These are phyloP conservation scores for Kuraishia borneana DNA, from an alignment of 805 yeast species.

Conservation along the genomic window DNA sequence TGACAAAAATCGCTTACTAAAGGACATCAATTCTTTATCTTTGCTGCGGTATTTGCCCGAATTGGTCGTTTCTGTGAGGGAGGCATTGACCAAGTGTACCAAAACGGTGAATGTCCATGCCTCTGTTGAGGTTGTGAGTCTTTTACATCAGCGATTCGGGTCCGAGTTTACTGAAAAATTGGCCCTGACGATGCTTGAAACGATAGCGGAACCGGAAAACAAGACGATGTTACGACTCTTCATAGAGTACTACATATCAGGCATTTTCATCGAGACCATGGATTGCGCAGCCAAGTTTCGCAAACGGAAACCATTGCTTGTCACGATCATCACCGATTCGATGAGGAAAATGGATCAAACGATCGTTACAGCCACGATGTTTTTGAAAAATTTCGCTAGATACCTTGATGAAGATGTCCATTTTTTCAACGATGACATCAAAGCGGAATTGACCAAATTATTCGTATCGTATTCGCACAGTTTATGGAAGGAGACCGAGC, in stretches of 20 bases:
- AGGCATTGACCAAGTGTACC: conserved; percentile 42
- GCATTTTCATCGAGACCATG: conserved; percentile 35
- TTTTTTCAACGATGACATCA: conserved; percentile 17
- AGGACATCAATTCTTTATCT: conserved; percentile 52
- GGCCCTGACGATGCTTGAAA: conserved; percentile 27
- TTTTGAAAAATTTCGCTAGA: conserved; percentile 34
- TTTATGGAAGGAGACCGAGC: conserved; percentile 23
- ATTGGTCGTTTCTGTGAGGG: conserved; percentile 48
- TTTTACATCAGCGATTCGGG: conserved; percentile 67
- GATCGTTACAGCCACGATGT: conserved; percentile 31
- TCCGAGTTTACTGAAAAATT: conserved; percentile 38
- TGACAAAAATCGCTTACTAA: conserved; percentile 31
- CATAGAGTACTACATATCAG: conserved; percentile 47
- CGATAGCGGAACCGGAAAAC: conserved; percentile 31
- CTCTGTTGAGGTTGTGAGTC: conserved; percentile 56
- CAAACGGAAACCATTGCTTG: conserved; percentile 26
- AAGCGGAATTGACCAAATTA: conserved; percentile 20
- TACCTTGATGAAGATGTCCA: conserved; percentile 17
- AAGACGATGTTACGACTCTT: conserved; percentile 33
- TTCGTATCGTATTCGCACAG: conserved; percentile 32
- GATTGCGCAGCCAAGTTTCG: too few species aligned
- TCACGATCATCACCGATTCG: conserved; percentile 21
- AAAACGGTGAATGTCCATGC: conserved; percentile 50
- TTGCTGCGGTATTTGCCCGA: conserved; percentile 71
- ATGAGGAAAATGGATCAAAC: background rate